Evolutionary conservation across 441 rosid species (phyloP), one percentile per base, ranked within the genome.

Genomic region (Dalechampia spathulata): DNA sequence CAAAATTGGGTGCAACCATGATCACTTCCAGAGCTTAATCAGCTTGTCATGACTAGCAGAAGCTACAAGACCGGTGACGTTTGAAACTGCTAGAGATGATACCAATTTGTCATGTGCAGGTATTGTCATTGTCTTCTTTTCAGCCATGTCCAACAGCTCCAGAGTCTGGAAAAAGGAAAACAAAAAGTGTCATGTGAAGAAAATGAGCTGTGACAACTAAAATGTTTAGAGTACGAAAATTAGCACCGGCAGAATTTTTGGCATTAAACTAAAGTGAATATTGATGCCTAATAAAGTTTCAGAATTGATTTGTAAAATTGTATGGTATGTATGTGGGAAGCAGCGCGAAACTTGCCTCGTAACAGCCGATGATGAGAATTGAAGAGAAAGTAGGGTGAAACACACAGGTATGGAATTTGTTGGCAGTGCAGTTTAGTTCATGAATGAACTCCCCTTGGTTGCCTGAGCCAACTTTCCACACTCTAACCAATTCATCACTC

Each of bases 21-120:
- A 56, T 78, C 74, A 85, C 68, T 85, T 82, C 93, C 94, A 85
- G 64, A 83, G 64, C 73, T 83, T 85, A 64, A 83, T 73, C 20
- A 37, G 58, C 63, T 65, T 77, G 68, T 86, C 87, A 20, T 73
- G 83, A 64, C 94, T 77, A 7, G 82, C 74, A 1, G 87, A 78
- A 45, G 83, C 85, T 27, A 86, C 64, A 61, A 75, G 25, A 26
- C 83, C 78, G 0, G 64, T 73, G 16, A 25, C 67, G 54, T 23
- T 72, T 2, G 94, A 80, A 58, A 67, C 83, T 5, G 89, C 76
- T 65, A 85, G 69, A 9, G 78, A 54, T 8, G 90, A 71, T 47
- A 83, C 69, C 8, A 65, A 62, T 39, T 70, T 58, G 8, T 80
- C 75, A 17, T 86, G 90, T 0, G 87, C 85, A 30, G 57, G 55